Base-by-base conservation (phyloP, 148 eudicot genomes). In the Rhododendron williamsianum region DNA sequence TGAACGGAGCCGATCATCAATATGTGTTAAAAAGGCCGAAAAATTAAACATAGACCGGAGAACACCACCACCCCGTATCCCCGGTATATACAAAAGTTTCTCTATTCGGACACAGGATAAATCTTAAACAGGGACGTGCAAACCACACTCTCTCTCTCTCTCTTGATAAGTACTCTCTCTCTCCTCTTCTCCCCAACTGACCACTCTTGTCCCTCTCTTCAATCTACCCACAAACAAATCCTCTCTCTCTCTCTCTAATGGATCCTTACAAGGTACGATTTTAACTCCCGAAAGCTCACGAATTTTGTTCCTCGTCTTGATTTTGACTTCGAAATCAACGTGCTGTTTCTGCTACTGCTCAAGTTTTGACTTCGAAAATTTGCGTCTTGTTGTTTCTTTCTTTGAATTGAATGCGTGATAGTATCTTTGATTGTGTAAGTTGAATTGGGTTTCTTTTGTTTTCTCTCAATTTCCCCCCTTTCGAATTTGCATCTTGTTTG, bases 261-360 rank as follows among this genome's bases (percentile, higher is more conserved):
- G 71, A 81, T 81, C 83, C 83, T 56, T 81, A 56, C 71, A 81
- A 56, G 83, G 83, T 81, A 56, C 46, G 9, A 54, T 81, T 81
- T 81, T 36, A 18, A 35, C 65, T 51, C 69, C 49, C 21, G 11
- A 33, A 71, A 71, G 41, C 19, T 71, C 35, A 71, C 13, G 78
- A 35, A 16, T 74, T 74, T 16, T 36, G 76, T 8, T 71, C 76
- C 16, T 30, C 38, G 19, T 71, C 41, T 71, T 71, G 76, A 71
- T 71, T 71, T 30, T 71, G 76, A 30, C 76, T 71, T 71, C 4
- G 38, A 69, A 30, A 69, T 69, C 30, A 69, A 69, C 36, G 12
- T 3, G 76, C n/a, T 74, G 46, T 38, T 74, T 74, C 78, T 74
- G 12, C 48, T 36, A 0, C 38, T 38, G 46, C 46, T 74, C 46